These are phyloP conservation scores for Gloeopeniophorella convolvens DNA, from an alignment of 768 basidiomycete species.

Conservation along the genomic window DNA sequence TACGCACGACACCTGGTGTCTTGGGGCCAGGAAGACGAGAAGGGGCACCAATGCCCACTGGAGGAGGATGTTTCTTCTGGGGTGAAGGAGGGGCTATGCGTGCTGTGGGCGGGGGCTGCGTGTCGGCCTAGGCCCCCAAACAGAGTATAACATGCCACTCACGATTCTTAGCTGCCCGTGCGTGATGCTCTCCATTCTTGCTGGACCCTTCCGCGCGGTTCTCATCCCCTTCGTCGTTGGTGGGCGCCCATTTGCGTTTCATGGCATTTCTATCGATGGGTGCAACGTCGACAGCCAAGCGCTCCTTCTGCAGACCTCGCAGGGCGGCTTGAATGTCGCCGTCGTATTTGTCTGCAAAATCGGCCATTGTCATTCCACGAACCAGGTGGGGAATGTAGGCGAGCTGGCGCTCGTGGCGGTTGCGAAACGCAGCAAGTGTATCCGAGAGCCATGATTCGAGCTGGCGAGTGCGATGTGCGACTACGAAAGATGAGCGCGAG, in stretches of 20 bases:
- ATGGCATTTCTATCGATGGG: constrained; percentile 59
- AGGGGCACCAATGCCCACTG: not conserved
- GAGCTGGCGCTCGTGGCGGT: constrained; percentile 70
- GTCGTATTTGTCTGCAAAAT: constrained; percentile 72
- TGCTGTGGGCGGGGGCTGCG: constrained; percentile 32
- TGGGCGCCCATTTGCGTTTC: constrained; percentile 73
- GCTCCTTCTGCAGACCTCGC: constrained; percentile 60
- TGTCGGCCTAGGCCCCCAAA: not conserved
- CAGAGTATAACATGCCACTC: not conserved
- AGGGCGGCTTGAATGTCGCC: constrained; percentile 69
- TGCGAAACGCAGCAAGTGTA: constrained; percentile 64
- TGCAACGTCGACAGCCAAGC: constrained; percentile 43
- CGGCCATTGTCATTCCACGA: constrained; percentile 63
- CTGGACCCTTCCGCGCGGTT: constrained; percentile 31
- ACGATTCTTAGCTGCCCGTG: constrained; percentile 25
- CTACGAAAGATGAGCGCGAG: constrained; percentile 30
- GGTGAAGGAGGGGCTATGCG: constrained; percentile 49
- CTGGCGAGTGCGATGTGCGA: constrained; percentile 67
- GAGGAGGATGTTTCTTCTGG: constrained; percentile 40
- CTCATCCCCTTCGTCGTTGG: constrained; percentile 46
- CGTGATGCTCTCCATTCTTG: constrained; percentile 10
- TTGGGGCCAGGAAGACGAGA: constrained; percentile 24
- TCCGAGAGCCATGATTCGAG: constrained; percentile 71
- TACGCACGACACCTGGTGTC: constrained; percentile 29
- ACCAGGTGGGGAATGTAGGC: constrained; percentile 71